Evolutionary conservation across 2,329 filamentous ascomycete genomes (phyloP).

Genomic region (Cytospora mali): DNA sequence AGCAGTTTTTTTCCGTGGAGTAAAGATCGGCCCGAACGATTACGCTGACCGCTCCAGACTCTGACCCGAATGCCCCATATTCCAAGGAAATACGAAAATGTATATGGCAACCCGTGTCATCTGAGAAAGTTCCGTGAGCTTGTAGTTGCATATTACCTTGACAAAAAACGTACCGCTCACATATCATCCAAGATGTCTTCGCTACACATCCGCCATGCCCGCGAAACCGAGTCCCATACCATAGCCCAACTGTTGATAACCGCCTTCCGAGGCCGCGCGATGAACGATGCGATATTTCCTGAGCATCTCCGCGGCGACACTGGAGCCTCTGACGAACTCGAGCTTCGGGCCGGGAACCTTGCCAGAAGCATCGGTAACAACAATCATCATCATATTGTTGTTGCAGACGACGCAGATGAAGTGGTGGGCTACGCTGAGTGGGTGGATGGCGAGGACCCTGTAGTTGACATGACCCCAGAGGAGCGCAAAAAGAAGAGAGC

Average conservation of each 20-base stretch:
- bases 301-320: neutral
- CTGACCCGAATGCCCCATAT: neutral
- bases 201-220: slow-evolving; percentile 1
- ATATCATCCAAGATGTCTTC: neutral
- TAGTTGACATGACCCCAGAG: neutral
- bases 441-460: neutral
- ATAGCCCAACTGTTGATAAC: slow-evolving; percentile 1
- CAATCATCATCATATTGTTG: slow-evolving; percentile 20
- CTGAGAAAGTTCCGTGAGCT: too few species aligned
- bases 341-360: neutral
- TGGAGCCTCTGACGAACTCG: neutral
- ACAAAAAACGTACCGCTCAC: too few species aligned
- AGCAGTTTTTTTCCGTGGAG: neutral
- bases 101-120: neutral
- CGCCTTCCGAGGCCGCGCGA: slow-evolving; percentile 15
- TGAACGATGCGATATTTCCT: slow-evolving; percentile 23
- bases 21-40: too few species aligned
- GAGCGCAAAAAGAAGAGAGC: slow-evolving; percentile 1
- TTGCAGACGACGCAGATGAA: neutral
- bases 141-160: neutral
- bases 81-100: neutral
- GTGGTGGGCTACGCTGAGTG: slow-evolving; percentile 16
- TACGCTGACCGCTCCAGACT: neutral
- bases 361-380: neutral
- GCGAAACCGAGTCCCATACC: slow-evolving; percentile 1